Conservation (phyloP, 2,329 filamentous ascomycete species). For the Diaporthe longicolla region DNA sequence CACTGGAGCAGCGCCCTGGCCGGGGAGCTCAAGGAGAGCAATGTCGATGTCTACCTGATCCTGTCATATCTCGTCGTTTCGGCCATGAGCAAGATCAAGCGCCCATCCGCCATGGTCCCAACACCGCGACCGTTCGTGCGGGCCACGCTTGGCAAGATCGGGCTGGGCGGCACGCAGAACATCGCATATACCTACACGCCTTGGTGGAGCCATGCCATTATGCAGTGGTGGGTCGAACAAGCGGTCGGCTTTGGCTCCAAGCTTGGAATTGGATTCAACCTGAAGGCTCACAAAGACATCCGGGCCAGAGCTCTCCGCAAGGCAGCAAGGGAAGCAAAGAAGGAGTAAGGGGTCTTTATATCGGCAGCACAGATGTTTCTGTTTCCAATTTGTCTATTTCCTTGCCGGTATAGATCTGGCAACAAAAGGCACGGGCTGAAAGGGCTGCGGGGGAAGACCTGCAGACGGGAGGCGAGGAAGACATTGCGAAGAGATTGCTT, state of each 20-base stretch:
- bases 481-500: neutral
- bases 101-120: slow-evolving; percentile 82
- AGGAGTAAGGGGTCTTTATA: slow-evolving; percentile 51
- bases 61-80: slow-evolving; percentile 94
- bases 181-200: slow-evolving; percentile 90
- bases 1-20: slow-evolving; percentile 93
- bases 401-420: neutral
- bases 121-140: slow-evolving; percentile 87
- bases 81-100: slow-evolving; percentile 96
- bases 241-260: slow-evolving; percentile 65
- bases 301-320: slow-evolving; percentile 86
- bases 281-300: slow-evolving; percentile 85
- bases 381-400: neutral
- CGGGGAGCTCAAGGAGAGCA: slow-evolving; percentile 83
- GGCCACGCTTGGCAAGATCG: slow-evolving; percentile 84
- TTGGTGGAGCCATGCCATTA: slow-evolving; percentile 90
- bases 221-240: slow-evolving; percentile 85
- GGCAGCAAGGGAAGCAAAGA: slow-evolving; percentile 85
- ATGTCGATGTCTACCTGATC: slow-evolving; percentile 91
- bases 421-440: slow-evolving; percentile 11
- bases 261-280: slow-evolving; percentile 65
- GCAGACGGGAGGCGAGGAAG: neutral
- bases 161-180: slow-evolving; percentile 82
- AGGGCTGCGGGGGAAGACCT: neutral
- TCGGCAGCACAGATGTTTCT: neutral